Evolutionary conservation across 805 yeast species (phyloP), one percentile per base, ranked within the genome.

Genomic region (Saturnispora besseyi): DNA sequence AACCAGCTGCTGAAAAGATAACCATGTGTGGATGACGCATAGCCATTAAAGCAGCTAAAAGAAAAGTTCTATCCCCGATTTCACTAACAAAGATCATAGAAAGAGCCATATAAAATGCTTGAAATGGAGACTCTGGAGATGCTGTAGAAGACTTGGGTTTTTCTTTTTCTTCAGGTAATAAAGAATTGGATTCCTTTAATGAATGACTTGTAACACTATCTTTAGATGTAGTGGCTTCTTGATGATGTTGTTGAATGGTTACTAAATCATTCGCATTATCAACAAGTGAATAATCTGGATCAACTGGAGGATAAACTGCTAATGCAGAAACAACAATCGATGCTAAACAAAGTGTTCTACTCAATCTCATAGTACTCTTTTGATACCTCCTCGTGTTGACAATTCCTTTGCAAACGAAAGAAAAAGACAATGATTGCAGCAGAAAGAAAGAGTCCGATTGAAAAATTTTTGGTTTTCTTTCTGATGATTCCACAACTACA

Each of bases 1-100:
- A 64, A 56, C 88, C 87, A 3, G 96, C 93, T 13, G 96, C 82
- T 8, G 87, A 73, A 64, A 93, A 91, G n/a, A 93, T 98, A 44
- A 87, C 74, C 61, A 77, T 59, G 59, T 95, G 77, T 18, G 90
- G 79, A 67, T 89, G 83, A 63, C 87, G 86, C 98, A 93, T 93
- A 30, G 98, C 96, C 96, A 93, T 90, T 56, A 93, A 74, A 2
- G 97, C 98, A 33, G 99, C 97, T 59, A 93, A 88, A 56, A 93
- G 75, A 63, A 93, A 93, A 0, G 99, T 93, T 70, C 93, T 93
- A 66, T 93, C 99, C 52, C 99, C 99, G 52, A 93, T 84, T 67
- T 93, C 99, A 29, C 96, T 86, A n/a, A 89, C 86, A 31, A 87
- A 70, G 61, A 93, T 93, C 99, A 93, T 93, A 13, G 91, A 78